Conservation (phyloP, 176 grass and related monocot genomes). For the Urochloa ruziziensis region DNA sequence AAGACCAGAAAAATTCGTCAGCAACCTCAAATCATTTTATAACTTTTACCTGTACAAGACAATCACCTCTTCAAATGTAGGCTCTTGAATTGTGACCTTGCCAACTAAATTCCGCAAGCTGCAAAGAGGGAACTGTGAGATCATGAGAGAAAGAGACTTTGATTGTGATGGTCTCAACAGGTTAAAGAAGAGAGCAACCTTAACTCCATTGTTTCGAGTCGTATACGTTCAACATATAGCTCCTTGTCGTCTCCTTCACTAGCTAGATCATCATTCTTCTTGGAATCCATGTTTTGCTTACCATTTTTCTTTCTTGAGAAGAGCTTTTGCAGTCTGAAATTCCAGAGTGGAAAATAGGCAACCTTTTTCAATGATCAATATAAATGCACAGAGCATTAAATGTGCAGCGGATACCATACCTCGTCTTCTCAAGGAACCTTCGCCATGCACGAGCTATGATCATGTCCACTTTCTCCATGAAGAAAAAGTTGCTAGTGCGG, state of each 20-base stretch:
- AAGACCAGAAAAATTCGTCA: not conserved
- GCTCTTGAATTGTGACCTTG: constrained; percentile 88
- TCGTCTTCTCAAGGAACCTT: constrained; percentile 77
- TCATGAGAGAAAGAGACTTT: not conserved
- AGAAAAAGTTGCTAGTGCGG: constrained; percentile 84
- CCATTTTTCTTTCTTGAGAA: constrained; percentile 62
- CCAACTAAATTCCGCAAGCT: constrained; percentile 77
- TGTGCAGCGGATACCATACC: constrained; percentile 45
- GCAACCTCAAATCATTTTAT: constrained; percentile 23
- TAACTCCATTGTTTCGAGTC: constrained; percentile 81
- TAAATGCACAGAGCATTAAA: constrained; percentile 9
- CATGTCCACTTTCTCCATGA: constrained; percentile 92
- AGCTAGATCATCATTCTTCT: constrained; percentile 79
- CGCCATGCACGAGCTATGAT: constrained; percentile 80
- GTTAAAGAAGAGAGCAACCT: constrained; percentile 57
- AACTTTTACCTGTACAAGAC: constrained; percentile 86
- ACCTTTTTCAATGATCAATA: constrained; percentile 24
- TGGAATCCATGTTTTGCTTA: constrained; percentile 52
- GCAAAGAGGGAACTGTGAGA: constrained; percentile 15
- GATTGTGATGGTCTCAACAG: constrained; percentile 23
- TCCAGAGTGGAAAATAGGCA: not conserved
- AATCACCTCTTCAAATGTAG: constrained; percentile 99
- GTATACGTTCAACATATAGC: constrained; percentile 77
- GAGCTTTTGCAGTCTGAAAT: constrained; percentile 69
- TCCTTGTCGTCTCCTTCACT: constrained; percentile 59